Base-by-base conservation (phyloP, 2,329 filamentous ascomycete genomes). In the Colletotrichum phormii region DNA sequence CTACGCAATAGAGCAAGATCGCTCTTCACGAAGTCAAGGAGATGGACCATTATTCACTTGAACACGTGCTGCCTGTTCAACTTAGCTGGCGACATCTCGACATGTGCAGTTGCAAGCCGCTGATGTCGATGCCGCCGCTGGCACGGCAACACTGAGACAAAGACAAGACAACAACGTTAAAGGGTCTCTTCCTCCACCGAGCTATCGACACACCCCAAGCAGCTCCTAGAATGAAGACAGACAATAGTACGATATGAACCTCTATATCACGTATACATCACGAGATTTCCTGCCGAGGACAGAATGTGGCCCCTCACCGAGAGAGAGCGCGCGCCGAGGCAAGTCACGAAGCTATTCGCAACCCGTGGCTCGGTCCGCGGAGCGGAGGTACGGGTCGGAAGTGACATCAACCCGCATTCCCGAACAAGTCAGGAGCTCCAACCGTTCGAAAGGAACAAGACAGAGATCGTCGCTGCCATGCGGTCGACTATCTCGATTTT, bases 371-470 rank as follows among this genome's bases (percentile, higher is more conserved):
- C 66, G 54, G 55, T 59, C 70, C 53, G 54, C 70, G 33, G 1
- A 60, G 37, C 70, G 66, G 70, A 60, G 66, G 60, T 60, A 70
- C 66, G 55, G 46, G 70, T 15, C 42, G 24, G 70, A 54, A 64
- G 54, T 61, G 70, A 72, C 70, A 70, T 72, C 70, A 70, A 70
- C 33, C 42, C 60, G 60, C 70, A 72, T 60, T 13, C 31, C 15
- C 29, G 64, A 31, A 18, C 15, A 46, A 62, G 68, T 67, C 68
- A 67, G 63, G 68, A 71, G 49, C 58, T 12, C 60, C 51, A 58
- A 7, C 26, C 35, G 54, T 70, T 64, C 65, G 37, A 31, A 54
- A 49, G 24, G 8, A 49, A 49, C 8, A 0, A 49, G 18, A 49
- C 18, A 31, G 26, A 53, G 46, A 59, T 60, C 42, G 29, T 26